Conservation (phyloP, 2,329 filamentous ascomycete species). For the Lachnellula occidentalis region DNA sequence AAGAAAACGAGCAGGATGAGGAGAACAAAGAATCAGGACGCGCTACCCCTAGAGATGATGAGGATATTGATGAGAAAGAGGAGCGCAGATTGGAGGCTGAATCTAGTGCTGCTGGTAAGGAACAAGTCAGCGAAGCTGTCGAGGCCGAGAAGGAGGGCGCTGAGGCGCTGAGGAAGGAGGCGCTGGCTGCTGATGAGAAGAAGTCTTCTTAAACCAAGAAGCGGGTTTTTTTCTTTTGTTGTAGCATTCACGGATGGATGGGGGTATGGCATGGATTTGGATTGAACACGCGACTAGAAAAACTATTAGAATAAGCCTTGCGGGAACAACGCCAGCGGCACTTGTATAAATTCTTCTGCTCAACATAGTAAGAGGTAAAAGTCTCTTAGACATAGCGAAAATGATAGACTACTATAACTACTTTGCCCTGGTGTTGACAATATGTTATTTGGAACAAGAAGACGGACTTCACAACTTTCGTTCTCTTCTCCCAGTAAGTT, state of each 20-base stretch:
- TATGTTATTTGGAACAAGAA: too few relatives aligned
- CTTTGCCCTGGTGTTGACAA: too few relatives aligned
- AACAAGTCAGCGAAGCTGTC: constrained; percentile 47
- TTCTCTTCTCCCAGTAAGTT: too few relatives aligned
- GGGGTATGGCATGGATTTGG: neutral
- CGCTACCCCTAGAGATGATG: constrained; percentile 73
- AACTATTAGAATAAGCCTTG: neutral
- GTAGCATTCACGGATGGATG: neutral
- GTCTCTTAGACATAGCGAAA: neutral
- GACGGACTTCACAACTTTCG: too few relatives aligned
- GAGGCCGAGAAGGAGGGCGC: constrained; percentile 49
- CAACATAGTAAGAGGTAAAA: neutral
- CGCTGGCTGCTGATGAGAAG: constrained; percentile 16
- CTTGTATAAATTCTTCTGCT: neutral
- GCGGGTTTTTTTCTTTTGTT: neutral
- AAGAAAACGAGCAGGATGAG: constrained; percentile 90
- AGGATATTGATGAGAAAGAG: constrained; percentile 94
- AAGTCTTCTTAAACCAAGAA: neutral
- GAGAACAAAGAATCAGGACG: constrained; percentile 71
- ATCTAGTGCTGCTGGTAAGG: constrained; percentile 39
- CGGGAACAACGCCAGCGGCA: neutral
- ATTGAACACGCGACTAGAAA: neutral
- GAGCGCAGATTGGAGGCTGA: constrained; percentile 55
- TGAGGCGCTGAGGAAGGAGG: constrained; percentile 39
- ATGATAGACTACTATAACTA: neutral